phyloP scores from a whole-genome alignment of 2,329 filamentous ascomycete genomes.

The Colletotrichum sp. region DNA sequence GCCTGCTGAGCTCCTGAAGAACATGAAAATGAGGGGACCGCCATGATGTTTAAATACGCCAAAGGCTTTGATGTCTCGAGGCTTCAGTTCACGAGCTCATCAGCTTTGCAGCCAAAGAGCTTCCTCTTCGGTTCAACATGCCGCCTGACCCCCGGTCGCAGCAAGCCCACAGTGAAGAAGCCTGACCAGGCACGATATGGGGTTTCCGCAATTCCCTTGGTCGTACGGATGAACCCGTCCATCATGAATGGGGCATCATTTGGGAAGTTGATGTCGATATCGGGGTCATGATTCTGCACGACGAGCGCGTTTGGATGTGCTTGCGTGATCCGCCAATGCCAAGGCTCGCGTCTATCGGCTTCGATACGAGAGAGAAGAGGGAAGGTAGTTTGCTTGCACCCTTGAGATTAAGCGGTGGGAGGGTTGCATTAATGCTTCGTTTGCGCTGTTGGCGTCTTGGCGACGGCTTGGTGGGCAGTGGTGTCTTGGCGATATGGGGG shows the following conservation, averaged over 20 bases:
- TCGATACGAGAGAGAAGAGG: not conserved
- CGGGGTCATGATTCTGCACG: not conserved
- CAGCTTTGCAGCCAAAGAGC: not conserved
- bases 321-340: conserved; percentile 2
- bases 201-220: not conserved
- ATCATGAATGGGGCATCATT: not conserved
- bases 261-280: not conserved
- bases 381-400: conserved; percentile 9
- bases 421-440: conserved; percentile 5
- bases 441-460: conserved; percentile 12
- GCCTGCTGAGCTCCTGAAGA: conserved; percentile 1
- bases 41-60: not conserved
- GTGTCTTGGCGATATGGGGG: not conserved
- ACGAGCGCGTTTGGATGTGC: not conserved
- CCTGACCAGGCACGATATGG: not conserved
- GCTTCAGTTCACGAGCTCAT: not conserved
- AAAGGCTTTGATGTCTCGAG: not conserved
- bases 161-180: not conserved
- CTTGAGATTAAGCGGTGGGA: not conserved
- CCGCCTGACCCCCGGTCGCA: not conserved
- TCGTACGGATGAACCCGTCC: not conserved
- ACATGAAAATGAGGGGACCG: not conserved
- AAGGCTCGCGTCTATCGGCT: not conserved
- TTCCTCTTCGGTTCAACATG: conserved; percentile 8
- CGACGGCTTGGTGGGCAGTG: not conserved